Evolutionary conservation across 1,284 basidiomycete species (phyloP).

Genomic region (Irpex lacteus): DNA sequence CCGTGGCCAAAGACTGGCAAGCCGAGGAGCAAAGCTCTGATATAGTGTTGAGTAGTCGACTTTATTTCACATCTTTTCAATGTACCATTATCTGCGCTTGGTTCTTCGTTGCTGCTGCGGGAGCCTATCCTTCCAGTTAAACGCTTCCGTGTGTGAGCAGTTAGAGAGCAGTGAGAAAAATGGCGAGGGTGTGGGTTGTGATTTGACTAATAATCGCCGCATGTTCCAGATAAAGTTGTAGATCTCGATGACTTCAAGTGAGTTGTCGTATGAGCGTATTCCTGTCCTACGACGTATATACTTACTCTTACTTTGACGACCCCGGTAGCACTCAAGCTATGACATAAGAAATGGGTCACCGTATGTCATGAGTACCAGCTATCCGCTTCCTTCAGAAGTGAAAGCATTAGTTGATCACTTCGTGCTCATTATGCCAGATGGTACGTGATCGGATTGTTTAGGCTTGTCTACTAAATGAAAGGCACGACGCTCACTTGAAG

Average conservation of each 20-base stretch:
- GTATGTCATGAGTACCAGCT: too few species aligned
- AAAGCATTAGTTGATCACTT: not conserved
- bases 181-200: not conserved
- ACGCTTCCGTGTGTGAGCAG: not conserved
- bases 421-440: not conserved
- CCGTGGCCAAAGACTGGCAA: constrained; percentile 38
- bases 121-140: not conserved
- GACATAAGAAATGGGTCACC: not conserved
- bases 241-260: not conserved
- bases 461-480: not conserved
- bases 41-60: not conserved
- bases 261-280: not conserved
- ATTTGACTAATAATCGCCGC: not conserved
- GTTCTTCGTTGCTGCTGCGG: not conserved
- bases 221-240: not conserved
- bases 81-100: not conserved
- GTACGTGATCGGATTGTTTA: not conserved
- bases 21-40: constrained; percentile 25
- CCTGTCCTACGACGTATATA: not conserved
- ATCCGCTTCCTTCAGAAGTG: too few species aligned
- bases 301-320: not conserved
- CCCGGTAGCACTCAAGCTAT: not conserved
- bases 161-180: not conserved
- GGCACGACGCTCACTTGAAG: too few species aligned
- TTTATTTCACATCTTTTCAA: not conserved